Evolutionary conservation across 2,329 filamentous ascomycete genomes (phyloP), one percentile per base, ranked within the genome.

Genomic region (Botryotinia convoluta): DNA sequence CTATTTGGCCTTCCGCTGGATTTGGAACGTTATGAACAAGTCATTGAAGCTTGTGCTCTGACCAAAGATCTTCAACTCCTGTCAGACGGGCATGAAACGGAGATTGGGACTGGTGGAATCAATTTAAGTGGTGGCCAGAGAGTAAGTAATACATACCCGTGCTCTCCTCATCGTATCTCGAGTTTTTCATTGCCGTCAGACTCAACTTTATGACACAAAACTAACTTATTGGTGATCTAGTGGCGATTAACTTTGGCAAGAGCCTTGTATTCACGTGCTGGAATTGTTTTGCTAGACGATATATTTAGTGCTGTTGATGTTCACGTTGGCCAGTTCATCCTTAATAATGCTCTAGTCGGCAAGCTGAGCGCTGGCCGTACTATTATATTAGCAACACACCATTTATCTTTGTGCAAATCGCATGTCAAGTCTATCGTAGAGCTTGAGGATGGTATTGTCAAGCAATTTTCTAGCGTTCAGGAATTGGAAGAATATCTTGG

Each of bases 291-390:
- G n/a, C 86, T 95, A 78, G 93, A 96, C 80, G 93, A 96, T 79
- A 92, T 95, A 44, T 94, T 96, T 80, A 93, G 90, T 78, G 78
- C 93, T n/a, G 88, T 95, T 14, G 93, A 96, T 81, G 91, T 92
- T 10, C 92, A 94, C 79, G 92, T 94, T 62, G 93, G 92, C 14
- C 88, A 91, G 51, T 90, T 94, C 77, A 91, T 95, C 64, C 93
- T 92, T 76, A 91, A 94, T 74, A 87, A 92, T 74, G 93, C 91
- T 73, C 84, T 95, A 2, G 89, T 87, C 2, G 92, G 92, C 6
- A 87, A 91, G 60, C 86, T 95, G 12, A 89, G 90, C 73, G 82
- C 85, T 26, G 89, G 88, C 0, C 84, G 93, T 72, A 95, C 93
- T 1, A 85, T 92, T 35, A 92, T 96, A 64, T 83, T 96, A 9